These are phyloP conservation scores for Iris pallida DNA, from an alignment of 116 monocot genomes.

Conservation along the genomic window DNA sequence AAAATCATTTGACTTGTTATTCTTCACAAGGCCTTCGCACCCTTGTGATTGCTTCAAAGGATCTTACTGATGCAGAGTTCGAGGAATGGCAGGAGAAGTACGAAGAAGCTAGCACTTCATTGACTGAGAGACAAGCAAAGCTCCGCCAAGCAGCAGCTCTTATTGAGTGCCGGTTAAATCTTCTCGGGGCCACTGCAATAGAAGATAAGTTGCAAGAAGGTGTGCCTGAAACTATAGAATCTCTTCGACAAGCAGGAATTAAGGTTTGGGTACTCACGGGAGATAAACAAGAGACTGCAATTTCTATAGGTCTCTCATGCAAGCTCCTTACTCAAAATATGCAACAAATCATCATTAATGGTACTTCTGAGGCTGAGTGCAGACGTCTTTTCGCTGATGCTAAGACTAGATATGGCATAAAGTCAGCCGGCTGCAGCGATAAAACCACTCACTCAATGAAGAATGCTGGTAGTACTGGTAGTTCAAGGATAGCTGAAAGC, in stretches of 20 bases:
- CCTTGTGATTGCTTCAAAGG: slow-evolving; percentile 63
- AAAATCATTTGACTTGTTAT: slow-evolving; percentile 57
- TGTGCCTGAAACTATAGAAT: slow-evolving; percentile 95
- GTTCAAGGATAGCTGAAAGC: slow-evolving; percentile 3
- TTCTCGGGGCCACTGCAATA: slow-evolving; percentile 89
- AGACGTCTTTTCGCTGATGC: slow-evolving; percentile 69
- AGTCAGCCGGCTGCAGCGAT: slow-evolving; percentile 17
- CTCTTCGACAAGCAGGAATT: slow-evolving; percentile 89
- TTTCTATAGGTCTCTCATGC: slow-evolving; percentile 91
- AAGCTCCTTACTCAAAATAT: slow-evolving; percentile 61
- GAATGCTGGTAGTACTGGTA: slow-evolving; percentile 6
- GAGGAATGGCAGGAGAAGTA: slow-evolving; percentile 70
- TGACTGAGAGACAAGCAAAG: slow-evolving; percentile 66
- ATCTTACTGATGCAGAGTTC: slow-evolving; percentile 64
- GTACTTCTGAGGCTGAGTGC: slow-evolving; percentile 82
- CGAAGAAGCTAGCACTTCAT: slow-evolving; percentile 82
- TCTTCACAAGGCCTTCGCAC: slow-evolving; percentile 74
- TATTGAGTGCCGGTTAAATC: slow-evolving; percentile 75
- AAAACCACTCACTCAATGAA: slow-evolving; percentile 12
- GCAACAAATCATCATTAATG: slow-evolving; percentile 83
- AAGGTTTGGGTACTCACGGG: slow-evolving; percentile 99
- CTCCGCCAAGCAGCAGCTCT: slow-evolving; percentile 76
- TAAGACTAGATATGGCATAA: slow-evolving; percentile 62
- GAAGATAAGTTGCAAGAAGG: slow-evolving; percentile 99
- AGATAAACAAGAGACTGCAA: slow-evolving; percentile 98